phyloP scores from a whole-genome alignment of 1,284 basidiomycete species.

The Singerocomus rubriflavus region DNA sequence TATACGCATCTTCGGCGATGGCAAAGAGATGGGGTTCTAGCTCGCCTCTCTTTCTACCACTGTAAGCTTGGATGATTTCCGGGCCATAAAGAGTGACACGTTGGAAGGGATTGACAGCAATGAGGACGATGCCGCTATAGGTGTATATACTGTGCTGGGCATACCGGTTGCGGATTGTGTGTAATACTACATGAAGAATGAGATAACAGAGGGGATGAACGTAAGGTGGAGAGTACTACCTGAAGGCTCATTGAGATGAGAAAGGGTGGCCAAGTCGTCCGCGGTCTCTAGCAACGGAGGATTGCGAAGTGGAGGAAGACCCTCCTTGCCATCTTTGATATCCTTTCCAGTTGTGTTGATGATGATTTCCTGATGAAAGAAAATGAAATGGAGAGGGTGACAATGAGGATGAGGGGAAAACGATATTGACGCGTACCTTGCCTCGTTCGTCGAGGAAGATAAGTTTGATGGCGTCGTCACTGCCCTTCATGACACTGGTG shows the following conservation, averaged over 20 bases:
- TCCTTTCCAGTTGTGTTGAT: constrained; percentile 77
- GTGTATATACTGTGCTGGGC: constrained; percentile 98
- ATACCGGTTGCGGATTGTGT: constrained; percentile 97
- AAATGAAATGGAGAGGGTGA: constrained; percentile 4
- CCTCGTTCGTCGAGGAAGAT: constrained; percentile 82
- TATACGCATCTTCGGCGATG: constrained; percentile 98
- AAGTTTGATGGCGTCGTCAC: constrained; percentile 72
- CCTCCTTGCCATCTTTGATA: constrained; percentile 70
- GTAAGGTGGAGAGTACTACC: constrained; percentile 48
- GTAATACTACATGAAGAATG: constrained; percentile 63
- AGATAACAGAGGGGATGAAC: not conserved
- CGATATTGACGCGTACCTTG: constrained; percentile 54
- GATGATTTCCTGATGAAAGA: constrained; percentile 58
- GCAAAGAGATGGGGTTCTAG: constrained; percentile 98
- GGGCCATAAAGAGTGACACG: constrained; percentile 91
- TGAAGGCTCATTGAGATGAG: constrained; percentile 96
- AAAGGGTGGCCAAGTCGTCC: constrained; percentile 96
- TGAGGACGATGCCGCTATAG: constrained; percentile 96
- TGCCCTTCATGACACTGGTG: constrained; percentile 54
- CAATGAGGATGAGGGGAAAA: constrained; percentile 6
- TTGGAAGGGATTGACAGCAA: constrained; percentile 98
- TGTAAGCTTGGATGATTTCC: constrained; percentile 97
- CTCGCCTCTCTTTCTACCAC: constrained; percentile 88
- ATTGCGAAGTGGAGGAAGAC: constrained; percentile 91
- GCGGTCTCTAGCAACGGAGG: constrained; percentile 95